These are phyloP conservation scores for Boletus insuetus DNA, from an alignment of 768 basidiomycete genomes.

Conservation along the genomic window DNA sequence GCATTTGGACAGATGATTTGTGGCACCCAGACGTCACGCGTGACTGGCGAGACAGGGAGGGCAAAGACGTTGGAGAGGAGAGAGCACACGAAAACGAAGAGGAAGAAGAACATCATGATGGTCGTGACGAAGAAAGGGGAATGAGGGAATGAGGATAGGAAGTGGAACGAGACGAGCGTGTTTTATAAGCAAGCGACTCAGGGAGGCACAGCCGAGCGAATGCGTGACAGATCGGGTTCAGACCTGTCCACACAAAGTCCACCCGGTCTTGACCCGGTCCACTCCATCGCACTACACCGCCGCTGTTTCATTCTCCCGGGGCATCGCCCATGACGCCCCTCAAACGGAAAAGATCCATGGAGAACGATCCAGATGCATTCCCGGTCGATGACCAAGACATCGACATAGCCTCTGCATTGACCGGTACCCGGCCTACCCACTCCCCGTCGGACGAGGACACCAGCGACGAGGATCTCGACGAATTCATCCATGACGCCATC, in stretches of 20 bases:
- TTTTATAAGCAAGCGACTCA: constrained; percentile 12
- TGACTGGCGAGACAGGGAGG: constrained; percentile 24
- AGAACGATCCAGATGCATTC: constrained; percentile 34
- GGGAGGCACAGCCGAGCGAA: constrained; percentile 1
- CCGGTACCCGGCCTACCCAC: constrained; percentile 24
- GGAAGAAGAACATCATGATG: constrained; percentile 18
- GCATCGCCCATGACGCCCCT: constrained; percentile 27
- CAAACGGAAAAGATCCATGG: constrained; percentile 31
- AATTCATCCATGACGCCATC: constrained; percentile 69
- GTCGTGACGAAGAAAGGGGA: constrained; percentile 11
- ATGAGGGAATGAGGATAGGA: background rate
- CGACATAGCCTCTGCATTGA: constrained; percentile 64
- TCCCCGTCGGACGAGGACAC: background rate
- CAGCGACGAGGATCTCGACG: constrained; percentile 55
- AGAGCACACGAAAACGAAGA: constrained; percentile 11
- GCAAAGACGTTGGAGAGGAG: constrained; percentile 30
- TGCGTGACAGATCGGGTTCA: constrained; percentile 2
- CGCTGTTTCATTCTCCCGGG: constrained; percentile 8
- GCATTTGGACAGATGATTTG: constrained; percentile 37
- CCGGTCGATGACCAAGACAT: constrained; percentile 39
- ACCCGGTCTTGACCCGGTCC: background rate
- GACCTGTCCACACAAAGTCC: background rate
- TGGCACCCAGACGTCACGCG: constrained; percentile 51
- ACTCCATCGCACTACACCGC: background rate
- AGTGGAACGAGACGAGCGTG: background rate